Evolutionary conservation across 495 filamentous ascomycete species (phyloP).

Genomic region (Parachaetomium inaequale): DNA sequence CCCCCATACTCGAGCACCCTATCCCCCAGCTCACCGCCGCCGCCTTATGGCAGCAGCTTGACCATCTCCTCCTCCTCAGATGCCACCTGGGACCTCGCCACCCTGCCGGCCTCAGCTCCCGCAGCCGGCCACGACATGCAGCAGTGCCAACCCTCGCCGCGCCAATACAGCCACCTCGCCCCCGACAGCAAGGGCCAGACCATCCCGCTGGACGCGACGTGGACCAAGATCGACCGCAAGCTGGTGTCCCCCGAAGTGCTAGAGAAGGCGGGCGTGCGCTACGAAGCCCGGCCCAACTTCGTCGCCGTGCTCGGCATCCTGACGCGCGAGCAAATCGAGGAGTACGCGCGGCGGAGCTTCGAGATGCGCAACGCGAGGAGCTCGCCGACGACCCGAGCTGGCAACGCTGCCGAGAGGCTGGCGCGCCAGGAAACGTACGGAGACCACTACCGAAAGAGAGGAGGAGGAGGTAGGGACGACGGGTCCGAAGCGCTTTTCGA

Average conservation of each 20-base stretch:
- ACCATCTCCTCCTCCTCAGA: constrained; percentile 17
- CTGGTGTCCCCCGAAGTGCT: constrained; percentile 66
- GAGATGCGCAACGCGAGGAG: constrained; percentile 49
- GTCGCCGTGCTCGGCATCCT: constrained; percentile 66
- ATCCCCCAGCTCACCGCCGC: constrained; percentile 25
- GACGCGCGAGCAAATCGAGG: constrained; percentile 56
- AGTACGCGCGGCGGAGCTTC: constrained; percentile 53
- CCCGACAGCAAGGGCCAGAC: constrained; percentile 54
- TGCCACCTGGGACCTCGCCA: constrained; percentile 7
- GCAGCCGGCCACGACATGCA: constrained; percentile 11
- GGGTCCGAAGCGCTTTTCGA: constrained; percentile 23
- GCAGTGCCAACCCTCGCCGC: constrained; percentile 8
- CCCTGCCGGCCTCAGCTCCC: constrained; percentile 17
- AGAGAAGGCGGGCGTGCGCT: constrained; percentile 59
- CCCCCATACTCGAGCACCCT: constrained; percentile 26
- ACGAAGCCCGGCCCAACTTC: constrained; percentile 63
- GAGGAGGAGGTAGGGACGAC: constrained; percentile 9
- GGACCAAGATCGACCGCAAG: constrained; percentile 65
- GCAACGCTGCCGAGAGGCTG: not conserved
- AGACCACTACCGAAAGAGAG: constrained; percentile 4
- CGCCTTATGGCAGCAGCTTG: constrained; percentile 29
- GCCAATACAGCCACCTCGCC: constrained; percentile 33
- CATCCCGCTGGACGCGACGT: constrained; percentile 63
- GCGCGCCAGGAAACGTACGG: constrained; percentile 21
- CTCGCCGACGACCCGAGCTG: constrained; percentile 4